These are phyloP conservation scores for Yamadazyma nakazawae DNA, from an alignment of 805 yeast species.

Conservation along the genomic window DNA sequence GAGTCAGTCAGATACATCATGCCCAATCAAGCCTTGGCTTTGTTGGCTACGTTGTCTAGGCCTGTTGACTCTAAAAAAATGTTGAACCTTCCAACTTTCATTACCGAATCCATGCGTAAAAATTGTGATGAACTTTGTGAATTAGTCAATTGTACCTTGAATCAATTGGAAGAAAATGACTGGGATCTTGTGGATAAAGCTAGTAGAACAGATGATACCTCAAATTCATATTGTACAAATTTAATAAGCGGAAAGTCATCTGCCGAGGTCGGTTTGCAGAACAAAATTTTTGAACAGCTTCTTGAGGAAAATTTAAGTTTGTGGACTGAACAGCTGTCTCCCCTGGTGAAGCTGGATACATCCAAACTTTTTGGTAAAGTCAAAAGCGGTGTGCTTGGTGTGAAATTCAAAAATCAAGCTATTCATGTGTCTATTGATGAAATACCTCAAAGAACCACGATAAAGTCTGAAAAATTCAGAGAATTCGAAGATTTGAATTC, in stretches of 20 bases:
- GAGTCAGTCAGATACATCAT: constrained; percentile 81
- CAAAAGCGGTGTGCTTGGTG: constrained; percentile 17
- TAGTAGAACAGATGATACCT: not conserved
- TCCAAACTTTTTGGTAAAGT: constrained; percentile 17
- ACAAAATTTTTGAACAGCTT: constrained; percentile 12
- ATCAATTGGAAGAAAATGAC: constrained; percentile 33
- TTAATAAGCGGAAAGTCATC: not conserved
- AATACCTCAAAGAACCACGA: constrained; percentile 13
- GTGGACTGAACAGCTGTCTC: constrained; percentile 2
- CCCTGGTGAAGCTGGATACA: constrained; percentile 3
- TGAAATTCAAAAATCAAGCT: constrained; percentile 15
- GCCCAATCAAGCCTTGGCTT: constrained; percentile 74
- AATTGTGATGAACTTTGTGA: constrained; percentile 56
- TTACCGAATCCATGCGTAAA: constrained; percentile 55
- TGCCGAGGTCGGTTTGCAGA: constrained; percentile 5
- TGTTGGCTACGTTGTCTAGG: constrained; percentile 47
- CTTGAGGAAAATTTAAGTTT: constrained; percentile 11
- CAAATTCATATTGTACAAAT: not conserved
- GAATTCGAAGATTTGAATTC: constrained; percentile 5
- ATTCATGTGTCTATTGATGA: constrained; percentile 12
- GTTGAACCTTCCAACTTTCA: constrained; percentile 41
- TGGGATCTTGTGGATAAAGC: constrained; percentile 33
- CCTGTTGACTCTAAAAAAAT: constrained; percentile 63
- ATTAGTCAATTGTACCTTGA: constrained; percentile 46
- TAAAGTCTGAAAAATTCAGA: constrained; percentile 10